A percentile compares a stretch with the other conserved stretches of the same genome.
phyloP scores from a whole-genome alignment of 2,329 filamentous ascomycete species.

The Ceratocystis lukuohia region DNA sequence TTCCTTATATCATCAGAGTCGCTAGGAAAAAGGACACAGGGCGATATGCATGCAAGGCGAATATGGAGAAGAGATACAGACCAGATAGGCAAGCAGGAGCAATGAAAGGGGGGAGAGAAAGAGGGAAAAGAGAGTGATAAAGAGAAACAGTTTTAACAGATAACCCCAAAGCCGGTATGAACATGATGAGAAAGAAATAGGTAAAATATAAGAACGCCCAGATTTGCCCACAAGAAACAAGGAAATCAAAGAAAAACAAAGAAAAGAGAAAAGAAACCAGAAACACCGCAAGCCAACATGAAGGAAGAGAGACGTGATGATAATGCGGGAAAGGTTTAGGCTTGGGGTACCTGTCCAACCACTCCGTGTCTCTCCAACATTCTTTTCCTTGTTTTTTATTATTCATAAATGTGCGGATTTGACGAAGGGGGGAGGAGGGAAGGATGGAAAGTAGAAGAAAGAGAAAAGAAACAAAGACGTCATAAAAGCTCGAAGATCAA shows the following conservation, averaged over 20 bases:
- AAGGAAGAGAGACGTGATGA: slow-evolving; percentile 2
- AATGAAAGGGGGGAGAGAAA: too few species aligned
- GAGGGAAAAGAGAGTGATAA: background rate
- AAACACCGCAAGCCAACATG: slow-evolving; percentile 11
- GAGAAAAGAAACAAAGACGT: background rate
- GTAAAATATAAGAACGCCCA: slow-evolving; percentile 3
- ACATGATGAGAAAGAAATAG: slow-evolving; percentile 8
- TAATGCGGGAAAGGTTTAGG: background rate
- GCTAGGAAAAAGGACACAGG: background rate
- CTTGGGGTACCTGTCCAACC: background rate
- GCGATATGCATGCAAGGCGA: slow-evolving; percentile 15
- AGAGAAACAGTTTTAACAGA: slow-evolving; percentile 10
- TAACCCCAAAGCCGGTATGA: slow-evolving; percentile 18
- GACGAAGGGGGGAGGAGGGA: background rate
- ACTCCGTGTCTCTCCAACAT: background rate
- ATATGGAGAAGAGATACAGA: slow-evolving; percentile 14
- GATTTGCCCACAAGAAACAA: slow-evolving; percentile 12
- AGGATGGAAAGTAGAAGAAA: background rate
- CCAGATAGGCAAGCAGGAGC: too few species aligned
- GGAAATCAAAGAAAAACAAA: slow-evolving; percentile 12
- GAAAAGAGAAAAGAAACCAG: background rate
- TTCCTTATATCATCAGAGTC: background rate
- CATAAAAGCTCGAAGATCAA: background rate
- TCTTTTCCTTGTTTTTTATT: background rate
- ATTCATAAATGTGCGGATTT: background rate